These are phyloP conservation scores for Quercus tomentella DNA, from an alignment of 331 rosid species.

Conservation along the genomic window DNA sequence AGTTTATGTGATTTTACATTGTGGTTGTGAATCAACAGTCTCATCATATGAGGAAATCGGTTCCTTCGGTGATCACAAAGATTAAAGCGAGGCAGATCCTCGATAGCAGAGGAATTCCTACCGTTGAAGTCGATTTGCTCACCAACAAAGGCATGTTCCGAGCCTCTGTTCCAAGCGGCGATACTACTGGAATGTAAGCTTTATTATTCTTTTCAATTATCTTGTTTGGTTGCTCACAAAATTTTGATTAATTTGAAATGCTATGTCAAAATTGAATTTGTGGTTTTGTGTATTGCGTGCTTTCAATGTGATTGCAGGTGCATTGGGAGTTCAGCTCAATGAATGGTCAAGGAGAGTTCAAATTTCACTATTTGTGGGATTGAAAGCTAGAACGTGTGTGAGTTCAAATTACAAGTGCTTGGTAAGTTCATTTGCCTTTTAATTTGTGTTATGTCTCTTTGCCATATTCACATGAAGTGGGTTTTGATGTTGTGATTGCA, in stretches of 20 bases:
- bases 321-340: no score
- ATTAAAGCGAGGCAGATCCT: conserved; percentile 93
- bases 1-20: not conserved
- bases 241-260: not conserved
- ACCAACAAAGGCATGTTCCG: conserved; percentile 84
- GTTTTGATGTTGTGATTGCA: no score
- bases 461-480: no score
- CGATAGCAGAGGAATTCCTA: conserved; percentile 95
- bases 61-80: conserved; percentile 74
- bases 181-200: conserved; percentile 65
- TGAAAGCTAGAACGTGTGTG: no score
- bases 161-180: conserved; percentile 86
- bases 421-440: no score
- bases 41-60: conserved; percentile 70
- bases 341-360: no score
- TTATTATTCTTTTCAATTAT: not conserved
- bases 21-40: conserved; percentile 24
- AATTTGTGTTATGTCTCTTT: no score
- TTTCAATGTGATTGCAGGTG: no score
- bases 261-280: no score
- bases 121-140: conserved; percentile 83
- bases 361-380: no score
- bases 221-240: not conserved
- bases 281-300: no score
- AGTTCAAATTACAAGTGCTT: no score